Conservation (phyloP, 2,329 filamentous ascomycete genomes). For the Hymenoscyphus fructigenus region DNA sequence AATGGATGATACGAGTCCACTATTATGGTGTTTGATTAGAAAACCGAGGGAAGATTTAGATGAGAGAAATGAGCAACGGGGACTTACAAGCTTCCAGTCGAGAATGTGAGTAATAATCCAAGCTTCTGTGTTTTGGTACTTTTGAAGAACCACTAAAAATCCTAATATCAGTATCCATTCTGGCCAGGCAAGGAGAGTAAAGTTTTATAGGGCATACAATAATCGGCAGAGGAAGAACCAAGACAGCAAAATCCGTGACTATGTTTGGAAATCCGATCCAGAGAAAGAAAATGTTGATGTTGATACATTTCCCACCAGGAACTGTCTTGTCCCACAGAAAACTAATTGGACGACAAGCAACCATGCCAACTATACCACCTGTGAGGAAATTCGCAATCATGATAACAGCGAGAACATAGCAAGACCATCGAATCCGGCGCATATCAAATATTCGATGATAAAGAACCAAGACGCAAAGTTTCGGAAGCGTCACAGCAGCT, state of each 20-base stretch:
- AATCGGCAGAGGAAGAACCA: constrained; percentile 10
- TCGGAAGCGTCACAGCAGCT: constrained; percentile 4
- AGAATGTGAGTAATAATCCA: constrained; percentile 8
- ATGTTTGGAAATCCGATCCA: constrained; percentile 11
- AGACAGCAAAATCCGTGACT: constrained; percentile 10
- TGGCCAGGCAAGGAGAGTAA: background rate
- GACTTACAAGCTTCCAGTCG: constrained; percentile 4
- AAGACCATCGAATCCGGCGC: background rate
- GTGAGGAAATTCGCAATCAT: constrained; percentile 6
- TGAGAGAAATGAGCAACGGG: background rate
- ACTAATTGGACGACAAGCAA: constrained; percentile 2
- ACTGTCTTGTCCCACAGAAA: background rate
- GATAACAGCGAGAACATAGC: background rate
- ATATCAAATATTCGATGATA: constrained; percentile 12
- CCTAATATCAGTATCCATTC: background rate
- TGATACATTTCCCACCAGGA: background rate
- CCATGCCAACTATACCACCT: background rate
- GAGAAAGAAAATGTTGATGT: constrained; percentile 1
- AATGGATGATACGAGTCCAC: constrained; percentile 8
- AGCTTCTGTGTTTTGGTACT: constrained; percentile 1
- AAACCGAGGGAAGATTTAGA: background rate
- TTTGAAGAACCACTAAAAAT: constrained; percentile 4
- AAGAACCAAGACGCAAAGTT: constrained; percentile 7
- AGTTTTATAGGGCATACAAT: background rate
- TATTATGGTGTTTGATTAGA: background rate